Evolutionary conservation across 2,329 filamentous ascomycete genomes (phyloP), one percentile per base, ranked within the genome.

Genomic region (Monilinia laxa): DNA sequence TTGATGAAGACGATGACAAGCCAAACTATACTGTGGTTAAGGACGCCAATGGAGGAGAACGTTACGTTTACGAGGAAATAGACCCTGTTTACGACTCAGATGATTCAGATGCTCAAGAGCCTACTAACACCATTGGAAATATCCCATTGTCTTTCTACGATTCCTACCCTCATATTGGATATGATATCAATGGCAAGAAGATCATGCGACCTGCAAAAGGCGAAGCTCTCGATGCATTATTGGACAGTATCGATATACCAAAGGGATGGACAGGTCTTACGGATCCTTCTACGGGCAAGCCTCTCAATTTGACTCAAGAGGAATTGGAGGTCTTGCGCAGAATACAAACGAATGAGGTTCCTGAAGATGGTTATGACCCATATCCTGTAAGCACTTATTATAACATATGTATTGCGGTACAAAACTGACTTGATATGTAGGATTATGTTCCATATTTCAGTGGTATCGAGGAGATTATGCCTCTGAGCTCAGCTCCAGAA

Each of bases 131-230:
- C 0, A 97, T 99, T 74, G 96, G 95, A 72, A 84, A 98, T 76
- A 99, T 99, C 68, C 92, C 93, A 6, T 81, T 98, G 60, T 90
- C 91, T 3, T 98, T 97, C 80, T 99, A 99, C 81, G 95, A 99
- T 78, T 90, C 92, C 47, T 99, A 97, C 77, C 95, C 95, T 62
- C 95, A 99, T 77, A 97, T 99, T 76, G 95, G 95, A 68, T 99
- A 99, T 80, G 92, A 97, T 75, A 98, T 99, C 81, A 96, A 99
- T 78, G 95, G 95, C 78, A 97, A 96, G 85, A 96, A 91, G 79
- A 97, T 99, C 71, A 91, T 97, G 88, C 90, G 95, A 63, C 95
- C 95, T 9, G 95, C 96, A 4, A 94, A 93, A 72, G 94, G 94
- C 63, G 90, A 97, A 77, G 95, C 95, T 47, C 81, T 99, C 42